Percentiles rank a stretch among this genome's conserved stretches.
Evolutionary conservation across 768 basidiomycete species (phyloP).

Genomic region (Daedaleopsis nitida): DNA sequence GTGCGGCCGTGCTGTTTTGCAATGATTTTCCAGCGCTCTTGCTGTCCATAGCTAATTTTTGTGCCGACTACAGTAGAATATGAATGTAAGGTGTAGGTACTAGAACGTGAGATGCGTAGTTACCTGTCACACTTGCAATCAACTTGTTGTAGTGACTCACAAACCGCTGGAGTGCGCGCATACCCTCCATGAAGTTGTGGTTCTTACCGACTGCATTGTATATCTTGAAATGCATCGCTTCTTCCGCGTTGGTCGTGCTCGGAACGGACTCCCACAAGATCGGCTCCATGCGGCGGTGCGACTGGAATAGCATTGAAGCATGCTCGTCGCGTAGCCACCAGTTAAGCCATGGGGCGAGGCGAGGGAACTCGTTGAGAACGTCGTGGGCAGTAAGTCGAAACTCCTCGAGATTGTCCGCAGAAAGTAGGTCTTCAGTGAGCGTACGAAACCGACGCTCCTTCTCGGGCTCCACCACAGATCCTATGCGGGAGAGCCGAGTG

Average conservation of each 20-base stretch:
- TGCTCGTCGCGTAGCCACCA: constrained; percentile 36
- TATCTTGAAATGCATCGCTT: constrained; percentile 38
- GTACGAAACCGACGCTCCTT: constrained; percentile 16
- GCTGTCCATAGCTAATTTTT: constrained; percentile 26
- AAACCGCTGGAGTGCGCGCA: constrained; percentile 18
- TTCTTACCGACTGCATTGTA: constrained; percentile 30
- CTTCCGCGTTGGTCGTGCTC: constrained; percentile 38
- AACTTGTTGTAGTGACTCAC: constrained; percentile 25
- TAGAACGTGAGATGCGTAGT: background rate
- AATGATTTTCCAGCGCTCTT: constrained; percentile 32
- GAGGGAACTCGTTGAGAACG: constrained; percentile 27
- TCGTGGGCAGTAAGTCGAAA: constrained; percentile 9
- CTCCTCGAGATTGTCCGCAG: background rate
- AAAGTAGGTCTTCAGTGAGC: background rate
- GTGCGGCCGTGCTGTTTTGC: constrained; percentile 22
- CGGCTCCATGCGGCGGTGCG: constrained; percentile 32
- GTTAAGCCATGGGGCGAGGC: constrained; percentile 29
- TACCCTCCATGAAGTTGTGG: constrained; percentile 27
- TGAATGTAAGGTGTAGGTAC: background rate
- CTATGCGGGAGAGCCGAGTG: constrained; percentile 29
- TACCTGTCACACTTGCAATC: constrained; percentile 1
- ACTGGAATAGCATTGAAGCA: constrained; percentile 34
- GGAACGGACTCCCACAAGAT: constrained; percentile 38
- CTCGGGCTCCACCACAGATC: constrained; percentile 26
- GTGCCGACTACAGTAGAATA: constrained; percentile 21